Evolutionary conservation across 2,329 filamentous ascomycete genomes (phyloP).

Genomic region (Rhynchosporium secalis): DNA sequence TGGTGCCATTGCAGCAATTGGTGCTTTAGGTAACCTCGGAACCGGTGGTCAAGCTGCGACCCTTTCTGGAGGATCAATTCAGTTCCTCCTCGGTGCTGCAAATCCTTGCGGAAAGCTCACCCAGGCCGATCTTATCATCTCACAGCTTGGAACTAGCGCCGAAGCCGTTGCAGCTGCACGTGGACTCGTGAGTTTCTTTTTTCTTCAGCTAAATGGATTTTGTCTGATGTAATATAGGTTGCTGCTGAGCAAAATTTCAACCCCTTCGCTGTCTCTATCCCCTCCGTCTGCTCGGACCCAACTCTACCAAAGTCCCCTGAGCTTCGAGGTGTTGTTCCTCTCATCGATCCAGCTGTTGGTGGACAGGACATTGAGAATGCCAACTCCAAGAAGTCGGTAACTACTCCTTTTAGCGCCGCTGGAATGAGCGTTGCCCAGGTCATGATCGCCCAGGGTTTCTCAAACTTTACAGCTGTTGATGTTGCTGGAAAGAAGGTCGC

Average conservation of each 20-base stretch:
- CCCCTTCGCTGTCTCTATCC: constrained; percentile 59
- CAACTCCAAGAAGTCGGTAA: constrained; percentile 54
- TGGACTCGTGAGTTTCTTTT: constrained; percentile 46
- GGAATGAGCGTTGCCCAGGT: constrained; percentile 68
- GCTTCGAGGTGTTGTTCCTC: constrained; percentile 66
- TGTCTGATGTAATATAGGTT: constrained; percentile 36
- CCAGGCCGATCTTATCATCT: constrained; percentile 64
- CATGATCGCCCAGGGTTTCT: constrained; percentile 61
- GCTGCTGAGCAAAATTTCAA: constrained; percentile 74
- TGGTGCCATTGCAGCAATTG: constrained; percentile 54
- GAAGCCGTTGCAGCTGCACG: constrained; percentile 61
- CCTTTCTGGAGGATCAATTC: constrained; percentile 61
- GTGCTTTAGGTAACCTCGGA: constrained; percentile 55
- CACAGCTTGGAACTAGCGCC: constrained; percentile 59
- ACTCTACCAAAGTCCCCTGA: constrained; percentile 59
- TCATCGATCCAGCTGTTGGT: constrained; percentile 64
- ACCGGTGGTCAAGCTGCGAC: constrained; percentile 61
- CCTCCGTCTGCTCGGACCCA: constrained; percentile 64
- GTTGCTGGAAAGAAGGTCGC: constrained; percentile 43
- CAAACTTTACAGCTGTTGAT: constrained; percentile 55
- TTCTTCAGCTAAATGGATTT: too few species aligned
- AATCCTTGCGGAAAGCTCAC: constrained; percentile 67
- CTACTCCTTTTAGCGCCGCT: constrained; percentile 55
- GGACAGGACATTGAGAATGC: constrained; percentile 60
- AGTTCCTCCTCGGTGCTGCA: constrained; percentile 62